phyloP scores from a whole-genome alignment of 2,329 filamentous ascomycete genomes.

The Pseudogymnoascus sp. region DNA sequence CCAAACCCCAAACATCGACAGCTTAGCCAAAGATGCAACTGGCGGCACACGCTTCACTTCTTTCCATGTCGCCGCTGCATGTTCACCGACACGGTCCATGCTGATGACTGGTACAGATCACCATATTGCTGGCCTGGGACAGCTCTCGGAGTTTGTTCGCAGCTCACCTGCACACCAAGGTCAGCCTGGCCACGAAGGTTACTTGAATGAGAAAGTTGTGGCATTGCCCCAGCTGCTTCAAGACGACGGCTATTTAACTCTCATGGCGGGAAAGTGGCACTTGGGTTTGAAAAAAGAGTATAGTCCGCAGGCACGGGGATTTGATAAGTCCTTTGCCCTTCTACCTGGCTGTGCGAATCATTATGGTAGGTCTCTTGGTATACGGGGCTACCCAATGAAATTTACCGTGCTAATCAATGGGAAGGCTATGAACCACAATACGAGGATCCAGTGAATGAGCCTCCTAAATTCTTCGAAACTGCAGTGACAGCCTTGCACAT shows the following conservation, averaged over 20 bases:
- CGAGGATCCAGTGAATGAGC: neutral
- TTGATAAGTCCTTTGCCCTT: conserved; percentile 51
- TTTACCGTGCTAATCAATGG: neutral
- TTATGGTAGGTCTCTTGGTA: conserved; percentile 25
- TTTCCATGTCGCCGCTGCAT: conserved; percentile 58
- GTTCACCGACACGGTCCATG: conserved; percentile 58
- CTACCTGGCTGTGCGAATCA: conserved; percentile 53
- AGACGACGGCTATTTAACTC: conserved; percentile 51
- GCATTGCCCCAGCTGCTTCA: conserved; percentile 51
- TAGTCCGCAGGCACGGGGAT: conserved; percentile 49
- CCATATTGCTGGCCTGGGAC: conserved; percentile 51
- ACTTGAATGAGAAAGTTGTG: conserved; percentile 52
- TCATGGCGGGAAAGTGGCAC: conserved; percentile 59
- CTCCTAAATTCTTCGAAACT: neutral
- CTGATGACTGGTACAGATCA: conserved; percentile 59
- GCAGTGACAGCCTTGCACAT: neutral
- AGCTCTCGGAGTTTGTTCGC: conserved; percentile 44
- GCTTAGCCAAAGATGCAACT: conserved; percentile 32
- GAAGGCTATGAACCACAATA: neutral
- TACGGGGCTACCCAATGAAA: neutral
- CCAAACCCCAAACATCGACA: conserved; percentile 48
- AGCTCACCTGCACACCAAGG: conserved; percentile 4
- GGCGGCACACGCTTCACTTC: conserved; percentile 53
- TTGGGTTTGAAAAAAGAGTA: conserved; percentile 51
- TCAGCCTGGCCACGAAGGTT: conserved; percentile 49